Percentiles rank a stretch among this genome's conserved stretches.
phyloP scores from a whole-genome alignment of 192 early-diverging fungal species.

The Coemansia sp. region DNA sequence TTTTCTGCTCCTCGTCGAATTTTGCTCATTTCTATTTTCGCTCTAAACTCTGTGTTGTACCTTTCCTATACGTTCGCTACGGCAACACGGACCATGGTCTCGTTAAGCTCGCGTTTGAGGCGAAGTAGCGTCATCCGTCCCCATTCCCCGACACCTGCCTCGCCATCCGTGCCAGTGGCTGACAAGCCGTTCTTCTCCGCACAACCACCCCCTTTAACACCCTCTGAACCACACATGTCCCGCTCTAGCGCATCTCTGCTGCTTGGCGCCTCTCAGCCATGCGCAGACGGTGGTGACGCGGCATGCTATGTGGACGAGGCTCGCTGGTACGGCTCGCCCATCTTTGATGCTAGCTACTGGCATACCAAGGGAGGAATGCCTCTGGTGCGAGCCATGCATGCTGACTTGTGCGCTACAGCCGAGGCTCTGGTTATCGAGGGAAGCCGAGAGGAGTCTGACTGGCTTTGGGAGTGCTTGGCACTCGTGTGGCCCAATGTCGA shows the following conservation, averaged over 20 bases:
- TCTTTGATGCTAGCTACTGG: slow-evolving; percentile 45
- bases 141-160: not conserved
- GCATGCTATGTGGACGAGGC: not conserved
- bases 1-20: too few species aligned
- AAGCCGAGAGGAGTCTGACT: slow-evolving; percentile 10
- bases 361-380: slow-evolving; percentile 36
- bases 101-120: slow-evolving; percentile 4
- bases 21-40: not conserved
- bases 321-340: slow-evolving; percentile 36
- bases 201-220: not conserved
- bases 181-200: not conserved
- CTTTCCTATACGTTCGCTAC: not conserved
- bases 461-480: slow-evolving; percentile 27
- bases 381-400: slow-evolving; percentile 32
- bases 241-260: not conserved
- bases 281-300: not conserved
- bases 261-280: not conserved
- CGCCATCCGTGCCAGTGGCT: not conserved
- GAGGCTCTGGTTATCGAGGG: slow-evolving; percentile 30
- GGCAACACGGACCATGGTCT: not conserved
- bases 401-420: slow-evolving; percentile 7
- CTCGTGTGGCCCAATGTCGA: slow-evolving; percentile 39
- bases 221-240: not conserved
- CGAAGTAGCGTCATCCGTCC: not conserved
- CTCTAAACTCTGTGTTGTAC: not conserved